Evolutionary conservation across 75 land plant species (phyloP).

Genomic region (Isoetes taiwanensis): DNA sequence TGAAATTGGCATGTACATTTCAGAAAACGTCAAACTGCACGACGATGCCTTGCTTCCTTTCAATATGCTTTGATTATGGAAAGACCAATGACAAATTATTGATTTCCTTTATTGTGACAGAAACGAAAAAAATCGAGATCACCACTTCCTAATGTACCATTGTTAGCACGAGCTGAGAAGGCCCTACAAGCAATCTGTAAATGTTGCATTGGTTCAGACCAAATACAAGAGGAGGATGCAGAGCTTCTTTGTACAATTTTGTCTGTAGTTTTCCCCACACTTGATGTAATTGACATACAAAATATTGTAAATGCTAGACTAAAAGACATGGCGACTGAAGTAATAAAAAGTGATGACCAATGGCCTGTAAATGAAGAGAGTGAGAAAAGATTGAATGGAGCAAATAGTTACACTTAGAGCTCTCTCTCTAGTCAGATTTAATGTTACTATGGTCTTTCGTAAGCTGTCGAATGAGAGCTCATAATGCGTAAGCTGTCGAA

Average conservation of each 20-base stretch:
- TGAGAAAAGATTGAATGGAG: too few relatives aligned
- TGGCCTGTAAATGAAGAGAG: too few relatives aligned
- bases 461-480: too few relatives aligned
- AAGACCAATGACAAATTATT: not conserved
- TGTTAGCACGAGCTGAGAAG: conserved; percentile 56
- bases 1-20: not conserved
- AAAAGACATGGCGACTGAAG: too few relatives aligned
- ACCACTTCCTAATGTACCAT: conserved; percentile 45
- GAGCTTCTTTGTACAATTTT: conserved; percentile 33
- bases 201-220: conserved; percentile 57
- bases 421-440: too few relatives aligned
- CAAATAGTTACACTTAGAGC: too few relatives aligned
- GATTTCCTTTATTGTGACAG: conserved; percentile 20
- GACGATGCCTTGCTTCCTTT: not conserved
- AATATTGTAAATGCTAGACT: conserved; percentile 29
- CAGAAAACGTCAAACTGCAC: not conserved
- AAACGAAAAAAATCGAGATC: conserved; percentile 49
- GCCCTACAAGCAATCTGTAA: conserved; percentile 78
- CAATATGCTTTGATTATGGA: not conserved
- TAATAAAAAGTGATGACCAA: too few relatives aligned
- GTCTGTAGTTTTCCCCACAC: conserved; percentile 60
- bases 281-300: conserved; percentile 38
- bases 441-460: too few relatives aligned
- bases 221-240: conserved; percentile 62
- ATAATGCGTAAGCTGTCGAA: too few relatives aligned